Conservation (phyloP, 2,329 filamentous ascomycete genomes). For the Macroventuria anomochaeta region DNA sequence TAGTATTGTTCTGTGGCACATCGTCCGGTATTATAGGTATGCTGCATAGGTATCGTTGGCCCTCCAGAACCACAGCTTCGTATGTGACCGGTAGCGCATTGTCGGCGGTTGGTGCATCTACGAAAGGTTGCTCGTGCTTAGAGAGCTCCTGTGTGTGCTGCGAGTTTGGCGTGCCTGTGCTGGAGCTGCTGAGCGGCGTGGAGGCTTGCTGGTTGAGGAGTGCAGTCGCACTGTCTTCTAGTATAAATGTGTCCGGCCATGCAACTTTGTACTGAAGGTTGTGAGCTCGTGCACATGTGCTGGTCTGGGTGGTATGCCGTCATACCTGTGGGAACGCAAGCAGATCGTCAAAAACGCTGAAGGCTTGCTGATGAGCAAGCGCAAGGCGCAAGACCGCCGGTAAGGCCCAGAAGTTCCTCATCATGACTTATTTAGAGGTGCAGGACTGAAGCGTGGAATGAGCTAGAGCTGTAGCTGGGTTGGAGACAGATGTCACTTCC, state of each 20-base stretch:
- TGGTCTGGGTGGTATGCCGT: slow-evolving; percentile 4
- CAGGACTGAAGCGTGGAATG: neutral
- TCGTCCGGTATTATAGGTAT: slow-evolving; percentile 73
- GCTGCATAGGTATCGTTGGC: slow-evolving; percentile 79
- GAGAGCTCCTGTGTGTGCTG: slow-evolving; percentile 47
- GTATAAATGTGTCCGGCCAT: slow-evolving; percentile 75
- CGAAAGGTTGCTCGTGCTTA: slow-evolving; percentile 34
- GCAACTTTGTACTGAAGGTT: slow-evolving; percentile 74
- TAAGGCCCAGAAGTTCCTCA: slow-evolving; percentile 58
- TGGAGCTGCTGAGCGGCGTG: slow-evolving; percentile 30
- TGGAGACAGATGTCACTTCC: slow-evolving; percentile 45
- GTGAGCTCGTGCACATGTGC: slow-evolving; percentile 15
- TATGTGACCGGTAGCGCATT: slow-evolving; percentile 57
- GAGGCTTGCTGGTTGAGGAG: slow-evolving; percentile 55
- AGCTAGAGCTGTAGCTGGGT: slow-evolving; percentile 10
- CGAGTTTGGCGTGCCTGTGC: slow-evolving; percentile 36
- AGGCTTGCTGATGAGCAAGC: slow-evolving; percentile 64
- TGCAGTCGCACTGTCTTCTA: slow-evolving; percentile 70
- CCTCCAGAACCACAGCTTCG: slow-evolving; percentile 75
- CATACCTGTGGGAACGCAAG: slow-evolving; percentile 84
- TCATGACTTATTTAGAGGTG: slow-evolving; percentile 19
- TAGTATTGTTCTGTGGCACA: slow-evolving; percentile 63
- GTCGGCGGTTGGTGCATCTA: slow-evolving; percentile 23
- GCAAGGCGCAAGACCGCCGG: slow-evolving; percentile 56
- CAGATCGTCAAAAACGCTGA: slow-evolving; percentile 88